A percentile compares a stretch with the other conserved stretches of the same genome.
Conservation (phyloP, 2,329 filamentous ascomycete genomes). For the Cordyceps pruinosa region DNA sequence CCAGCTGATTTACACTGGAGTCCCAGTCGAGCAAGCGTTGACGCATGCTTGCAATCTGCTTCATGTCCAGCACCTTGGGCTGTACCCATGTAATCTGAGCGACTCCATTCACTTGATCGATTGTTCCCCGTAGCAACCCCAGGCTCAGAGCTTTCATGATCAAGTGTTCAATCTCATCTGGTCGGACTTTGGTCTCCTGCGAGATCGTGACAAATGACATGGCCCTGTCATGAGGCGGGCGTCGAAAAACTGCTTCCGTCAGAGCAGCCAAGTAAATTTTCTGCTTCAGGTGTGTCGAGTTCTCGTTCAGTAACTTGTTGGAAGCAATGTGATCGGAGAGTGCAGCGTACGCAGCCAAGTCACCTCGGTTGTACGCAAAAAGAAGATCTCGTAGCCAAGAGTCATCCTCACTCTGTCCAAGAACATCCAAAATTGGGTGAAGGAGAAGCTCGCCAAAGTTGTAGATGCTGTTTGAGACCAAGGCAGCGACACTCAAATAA, state of each 20-base stretch:
- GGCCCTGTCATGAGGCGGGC: slow-evolving; percentile 88
- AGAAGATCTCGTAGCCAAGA: slow-evolving; percentile 92
- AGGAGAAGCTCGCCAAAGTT: slow-evolving; percentile 99
- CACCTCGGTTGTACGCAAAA: slow-evolving; percentile 94
- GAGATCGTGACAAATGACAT: slow-evolving; percentile 89
- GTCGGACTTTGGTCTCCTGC: slow-evolving; percentile 83
- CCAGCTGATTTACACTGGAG: slow-evolving; percentile 87
- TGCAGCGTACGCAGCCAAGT: slow-evolving; percentile 78
- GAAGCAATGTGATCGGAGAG: slow-evolving; percentile 74
- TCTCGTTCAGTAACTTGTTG: slow-evolving; percentile 70
- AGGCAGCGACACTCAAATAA: slow-evolving; percentile 83
- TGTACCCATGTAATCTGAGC: slow-evolving; percentile 98
- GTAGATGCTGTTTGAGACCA: slow-evolving; percentile 94
- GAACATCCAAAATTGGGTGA: slow-evolving; percentile 86
- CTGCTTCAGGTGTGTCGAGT: slow-evolving; percentile 81
- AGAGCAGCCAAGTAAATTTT: slow-evolving; percentile 97
- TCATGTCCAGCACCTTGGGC: slow-evolving; percentile 93
- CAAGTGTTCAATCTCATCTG: slow-evolving; percentile 91
- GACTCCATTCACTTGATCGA: slow-evolving; percentile 92
- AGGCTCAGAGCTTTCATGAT: slow-evolving; percentile 99
- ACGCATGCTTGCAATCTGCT: slow-evolving; percentile 90
- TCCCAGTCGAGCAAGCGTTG: slow-evolving; percentile 88
- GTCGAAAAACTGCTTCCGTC: slow-evolving; percentile 92
- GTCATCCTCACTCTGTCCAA: slow-evolving; percentile 62
- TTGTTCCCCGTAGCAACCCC: slow-evolving; percentile 81